These are phyloP conservation scores for Pseudoperonospora humuli DNA, from an alignment of 352 stramenopile species.

Conservation along the genomic window DNA sequence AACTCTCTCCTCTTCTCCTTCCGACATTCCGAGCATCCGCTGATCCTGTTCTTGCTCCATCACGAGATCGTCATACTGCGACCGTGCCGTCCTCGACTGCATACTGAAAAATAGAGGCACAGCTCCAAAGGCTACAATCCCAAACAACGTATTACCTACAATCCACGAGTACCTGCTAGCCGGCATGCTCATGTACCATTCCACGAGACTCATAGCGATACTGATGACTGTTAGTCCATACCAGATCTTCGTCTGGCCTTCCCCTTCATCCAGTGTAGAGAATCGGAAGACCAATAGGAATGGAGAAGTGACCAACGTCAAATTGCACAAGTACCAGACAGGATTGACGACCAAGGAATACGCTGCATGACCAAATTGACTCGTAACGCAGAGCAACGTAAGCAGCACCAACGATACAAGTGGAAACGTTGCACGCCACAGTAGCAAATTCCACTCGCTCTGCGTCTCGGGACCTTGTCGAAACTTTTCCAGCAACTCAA, in stretches of 20 bases:
- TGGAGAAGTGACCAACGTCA: constrained; percentile 58
- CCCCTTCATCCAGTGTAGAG: constrained; percentile 23
- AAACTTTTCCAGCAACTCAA: constrained; percentile 70
- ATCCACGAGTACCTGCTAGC: constrained; percentile 58
- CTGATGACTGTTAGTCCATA: constrained; percentile 40
- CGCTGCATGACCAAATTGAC: constrained; percentile 50
- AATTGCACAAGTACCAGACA: constrained; percentile 76
- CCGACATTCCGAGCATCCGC: constrained; percentile 5
- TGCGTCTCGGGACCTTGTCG: constrained; percentile 57
- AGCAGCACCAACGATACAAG: constrained; percentile 71
- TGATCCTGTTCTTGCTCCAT: constrained; percentile 27
- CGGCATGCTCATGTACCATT: constrained; percentile 63
- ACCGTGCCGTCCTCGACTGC: constrained; percentile 41
- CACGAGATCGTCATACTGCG: constrained; percentile 39
- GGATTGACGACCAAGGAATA: constrained; percentile 69
- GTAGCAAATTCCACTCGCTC: constrained; percentile 74
- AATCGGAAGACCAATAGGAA: constrained; percentile 76
- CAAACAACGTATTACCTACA: constrained; percentile 74
- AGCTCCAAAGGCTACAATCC: constrained; percentile 48
- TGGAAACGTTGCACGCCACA: constrained; percentile 78
- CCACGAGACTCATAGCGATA: constrained; percentile 40
- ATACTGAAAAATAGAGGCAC: constrained; percentile 67
- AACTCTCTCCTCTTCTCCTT: constrained; percentile 11
- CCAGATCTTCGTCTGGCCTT: constrained; percentile 36
- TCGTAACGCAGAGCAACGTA: constrained; percentile 49